phyloP scores from a whole-genome alignment of 371 early-diverging fungal genomes.

The Phascolomyces articulosus region DNA sequence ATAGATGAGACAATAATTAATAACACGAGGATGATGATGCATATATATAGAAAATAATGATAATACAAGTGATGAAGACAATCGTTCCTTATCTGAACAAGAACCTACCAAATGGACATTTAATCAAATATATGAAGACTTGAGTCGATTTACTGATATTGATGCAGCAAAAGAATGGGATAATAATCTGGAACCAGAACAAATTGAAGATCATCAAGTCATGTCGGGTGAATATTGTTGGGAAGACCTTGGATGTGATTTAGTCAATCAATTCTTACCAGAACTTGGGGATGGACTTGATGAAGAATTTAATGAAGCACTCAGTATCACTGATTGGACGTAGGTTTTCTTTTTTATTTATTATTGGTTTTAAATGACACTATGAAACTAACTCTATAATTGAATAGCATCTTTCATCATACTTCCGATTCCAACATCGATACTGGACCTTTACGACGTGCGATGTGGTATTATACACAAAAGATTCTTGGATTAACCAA shows the following conservation, averaged over 20 bases:
- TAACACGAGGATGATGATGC: no score
- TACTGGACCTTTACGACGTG: slow-evolving; percentile 63
- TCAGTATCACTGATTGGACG: slow-evolving; percentile 67
- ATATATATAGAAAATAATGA: slow-evolving; percentile 9
- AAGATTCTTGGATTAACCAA: slow-evolving; percentile 63
- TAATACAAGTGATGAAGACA: background rate
- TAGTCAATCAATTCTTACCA: slow-evolving; percentile 65
- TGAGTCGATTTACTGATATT: slow-evolving; percentile 54
- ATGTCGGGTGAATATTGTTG: slow-evolving; percentile 67
- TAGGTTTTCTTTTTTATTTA: slow-evolving; percentile 20
- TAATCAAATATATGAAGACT: slow-evolving; percentile 45
- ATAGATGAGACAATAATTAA: no score
- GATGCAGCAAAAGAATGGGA: slow-evolving; percentile 21
- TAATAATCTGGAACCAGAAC: slow-evolving; percentile 11
- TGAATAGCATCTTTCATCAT: slow-evolving; percentile 44
- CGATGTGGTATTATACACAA: slow-evolving; percentile 67
- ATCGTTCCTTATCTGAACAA: no score
- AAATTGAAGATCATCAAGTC: slow-evolving; percentile 24
- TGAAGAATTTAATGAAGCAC: slow-evolving; percentile 61
- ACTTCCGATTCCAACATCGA: slow-evolving; percentile 57
- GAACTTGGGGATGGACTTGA: slow-evolving; percentile 64
- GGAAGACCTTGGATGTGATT: slow-evolving; percentile 68
- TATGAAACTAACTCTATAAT: no score
- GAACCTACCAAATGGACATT: slow-evolving; percentile 1
- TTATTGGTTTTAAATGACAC: background rate